Percentiles rank a stretch among this genome's conserved stretches.
phyloP scores from a whole-genome alignment of 768 basidiomycete species.

The Leccinum boreale region DNA sequence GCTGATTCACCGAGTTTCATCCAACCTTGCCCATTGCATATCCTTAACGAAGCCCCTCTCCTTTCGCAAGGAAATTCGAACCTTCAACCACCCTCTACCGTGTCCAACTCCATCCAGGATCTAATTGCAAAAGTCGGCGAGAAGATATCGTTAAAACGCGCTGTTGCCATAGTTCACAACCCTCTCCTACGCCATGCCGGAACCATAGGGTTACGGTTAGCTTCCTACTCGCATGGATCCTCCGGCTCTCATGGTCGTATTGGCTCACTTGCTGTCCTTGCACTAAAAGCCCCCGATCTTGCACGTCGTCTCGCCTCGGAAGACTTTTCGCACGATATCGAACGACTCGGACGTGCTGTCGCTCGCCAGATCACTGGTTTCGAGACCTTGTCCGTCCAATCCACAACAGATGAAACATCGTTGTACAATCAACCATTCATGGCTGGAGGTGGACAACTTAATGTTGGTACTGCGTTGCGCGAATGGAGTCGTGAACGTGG shows the following conservation, averaged over 20 bases:
- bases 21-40: conserved; percentile 47
- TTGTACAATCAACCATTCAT: conserved; percentile 74
- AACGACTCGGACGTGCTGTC: conserved; percentile 67
- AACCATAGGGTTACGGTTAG: conserved; percentile 43
- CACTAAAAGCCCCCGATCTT: conserved; percentile 48
- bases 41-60: conserved; percentile 64
- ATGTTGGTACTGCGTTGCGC: conserved; percentile 36
- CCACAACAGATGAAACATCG: conserved; percentile 44
- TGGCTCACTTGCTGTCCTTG: conserved; percentile 54
- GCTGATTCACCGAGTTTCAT: conserved; percentile 36
- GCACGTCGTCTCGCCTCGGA: conserved; percentile 41
- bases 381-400: conserved; percentile 54
- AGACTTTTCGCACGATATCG: conserved; percentile 54
- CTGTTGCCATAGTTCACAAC: conserved; percentile 38
- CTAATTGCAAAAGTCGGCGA: conserved; percentile 77
- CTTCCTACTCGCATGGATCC: conserved; percentile 61
- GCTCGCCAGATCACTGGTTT: conserved; percentile 85
- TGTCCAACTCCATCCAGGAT: conserved; percentile 62
- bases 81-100: conserved; percentile 44
- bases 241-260: conserved; percentile 55
- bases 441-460: conserved; percentile 59
- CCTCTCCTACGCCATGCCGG: conserved; percentile 34
- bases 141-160: conserved; percentile 70
- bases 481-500: conserved; percentile 55
- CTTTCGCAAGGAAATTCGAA: conserved; percentile 37